Evolutionary conservation across 1,284 basidiomycete genomes (phyloP), one percentile per base, ranked within the genome.

Genomic region (Fomitopsis schrenkii): DNA sequence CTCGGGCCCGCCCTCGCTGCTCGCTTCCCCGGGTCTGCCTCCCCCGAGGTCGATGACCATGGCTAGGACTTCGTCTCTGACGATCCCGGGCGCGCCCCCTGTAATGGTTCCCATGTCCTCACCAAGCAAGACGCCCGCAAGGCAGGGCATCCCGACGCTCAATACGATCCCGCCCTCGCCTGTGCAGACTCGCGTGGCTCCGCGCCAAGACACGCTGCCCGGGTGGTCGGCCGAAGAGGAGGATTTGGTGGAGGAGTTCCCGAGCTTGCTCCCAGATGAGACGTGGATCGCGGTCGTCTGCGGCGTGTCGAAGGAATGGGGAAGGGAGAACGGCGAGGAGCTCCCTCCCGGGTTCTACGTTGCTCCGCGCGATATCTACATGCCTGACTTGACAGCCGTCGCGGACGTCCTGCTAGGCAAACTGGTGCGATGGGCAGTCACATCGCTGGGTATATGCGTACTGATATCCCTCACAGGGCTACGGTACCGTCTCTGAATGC

Each of bases 251-350:
- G 67, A 54, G 17, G 67, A 65, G 28, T 70, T 66, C 8, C 70
- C 77, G 5, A 71, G 75, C 19, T 74, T 90, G 50, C 75, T 92
- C 4, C 90, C 90, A 0, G 83, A 86, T 57, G 77, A 77, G 3
- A 80, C 81, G 3, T 92, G 90, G 90, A 90, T 92, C 61, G 90
- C 89, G 3, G 79, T 93, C 59, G 85, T 93, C 6, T 92, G 90
- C 68, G 90, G 90, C 12, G 83, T 88, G 36, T 80, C 86, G 44
- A 83, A 84, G 65, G 82, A 83, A 58, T 83, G 85, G 74, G 84
- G 80, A 73, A 71, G 68, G 56, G 73, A 72, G 35, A 73, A 77
- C 35, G 76, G 74, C 10, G 76, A 77, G 53, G 77, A 76, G 46
- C 71, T 91, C 14, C 90, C 90, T 0, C 81, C 84, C 22, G 79